Percentiles rank a stretch among this genome's conserved stretches.
phyloP scores from a whole-genome alignment of 805 yeast species.

The Yamadazyma insecticola region DNA sequence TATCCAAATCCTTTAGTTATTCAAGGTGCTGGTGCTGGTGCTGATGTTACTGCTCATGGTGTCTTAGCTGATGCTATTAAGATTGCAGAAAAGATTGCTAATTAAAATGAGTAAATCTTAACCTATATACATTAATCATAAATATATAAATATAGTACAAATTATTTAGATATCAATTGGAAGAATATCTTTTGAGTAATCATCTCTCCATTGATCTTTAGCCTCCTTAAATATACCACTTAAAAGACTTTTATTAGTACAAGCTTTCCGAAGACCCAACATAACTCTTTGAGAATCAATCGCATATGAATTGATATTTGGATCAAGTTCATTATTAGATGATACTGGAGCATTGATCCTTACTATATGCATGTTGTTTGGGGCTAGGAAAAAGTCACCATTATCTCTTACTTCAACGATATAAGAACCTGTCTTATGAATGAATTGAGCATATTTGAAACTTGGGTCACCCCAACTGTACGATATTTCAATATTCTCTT shows the following conservation, averaged over 20 bases:
- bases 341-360: slow-evolving; percentile 51
- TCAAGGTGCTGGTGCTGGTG: slow-evolving; percentile 98
- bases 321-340: slow-evolving; percentile 17
- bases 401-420: slow-evolving; percentile 80
- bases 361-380: slow-evolving; percentile 79
- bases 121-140: slow-evolving; percentile 1
- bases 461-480: slow-evolving; percentile 92
- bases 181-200: slow-evolving; percentile 11
- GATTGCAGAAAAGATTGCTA: slow-evolving; percentile 79
- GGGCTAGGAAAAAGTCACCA: slow-evolving; percentile 77
- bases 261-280: slow-evolving; percentile 60
- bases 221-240: slow-evolving; percentile 57
- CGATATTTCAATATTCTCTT: slow-evolving; percentile 55
- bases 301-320: slow-evolving; percentile 22
- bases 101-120: slow-evolving; percentile 13
- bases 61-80: slow-evolving; percentile 91
- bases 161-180: slow-evolving; percentile 10
- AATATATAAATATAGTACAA: background rate
- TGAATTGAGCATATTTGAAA: slow-evolving; percentile 81
- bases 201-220: slow-evolving; percentile 14
- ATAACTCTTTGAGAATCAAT: slow-evolving; percentile 71
- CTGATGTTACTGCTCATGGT: slow-evolving; percentile 69
- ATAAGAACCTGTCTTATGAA: slow-evolving; percentile 85
- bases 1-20: slow-evolving; percentile 88
- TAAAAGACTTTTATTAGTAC: slow-evolving; percentile 48